A percentile compares a stretch with the other conserved stretches of the same genome.
Evolutionary conservation across 1,139 yeast genomes (phyloP).

Genomic region (Hyphopichia fennica): DNA sequence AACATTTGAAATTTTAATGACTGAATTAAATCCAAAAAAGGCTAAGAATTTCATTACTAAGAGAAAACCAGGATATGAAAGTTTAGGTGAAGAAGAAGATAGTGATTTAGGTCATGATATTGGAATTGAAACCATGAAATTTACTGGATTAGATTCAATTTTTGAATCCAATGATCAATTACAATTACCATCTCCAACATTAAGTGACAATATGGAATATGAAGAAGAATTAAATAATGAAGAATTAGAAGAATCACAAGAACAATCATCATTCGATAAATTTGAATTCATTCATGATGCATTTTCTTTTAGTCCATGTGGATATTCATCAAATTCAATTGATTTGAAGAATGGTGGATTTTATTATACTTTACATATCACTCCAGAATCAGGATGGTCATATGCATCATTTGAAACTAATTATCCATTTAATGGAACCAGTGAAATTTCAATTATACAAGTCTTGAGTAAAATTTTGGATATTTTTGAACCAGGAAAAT

Average conservation of each 20-base stretch:
- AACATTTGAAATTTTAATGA: constrained; percentile 90
- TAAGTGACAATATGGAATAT: constrained; percentile 26
- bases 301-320: constrained; percentile 94
- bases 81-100: constrained; percentile 44
- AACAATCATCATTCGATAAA: constrained; percentile 7
- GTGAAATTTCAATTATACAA: constrained; percentile 42
- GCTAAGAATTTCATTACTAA: constrained; percentile 64
- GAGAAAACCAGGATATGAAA: constrained; percentile 52
- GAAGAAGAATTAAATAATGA: constrained; percentile 16
- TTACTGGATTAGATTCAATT: constrained; percentile 53
- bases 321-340: constrained; percentile 86
- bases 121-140: constrained; percentile 67
- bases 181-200: constrained; percentile 42
- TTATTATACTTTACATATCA: constrained; percentile 90
- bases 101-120: constrained; percentile 77
- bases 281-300: constrained; percentile 66
- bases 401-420: constrained; percentile 96
- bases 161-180: constrained; percentile 14
- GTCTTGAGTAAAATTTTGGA: constrained; percentile 59
- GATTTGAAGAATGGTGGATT: constrained; percentile 52
- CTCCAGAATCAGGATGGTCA: constrained; percentile 93
- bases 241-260: constrained; percentile 8
- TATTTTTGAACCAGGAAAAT: constrained; percentile 74
- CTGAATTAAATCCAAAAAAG: constrained; percentile 63
- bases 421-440: constrained; percentile 49